These are phyloP conservation scores for Pichia sp. DNA, from an alignment of 1,139 yeast genomes.

Conservation along the genomic window DNA sequence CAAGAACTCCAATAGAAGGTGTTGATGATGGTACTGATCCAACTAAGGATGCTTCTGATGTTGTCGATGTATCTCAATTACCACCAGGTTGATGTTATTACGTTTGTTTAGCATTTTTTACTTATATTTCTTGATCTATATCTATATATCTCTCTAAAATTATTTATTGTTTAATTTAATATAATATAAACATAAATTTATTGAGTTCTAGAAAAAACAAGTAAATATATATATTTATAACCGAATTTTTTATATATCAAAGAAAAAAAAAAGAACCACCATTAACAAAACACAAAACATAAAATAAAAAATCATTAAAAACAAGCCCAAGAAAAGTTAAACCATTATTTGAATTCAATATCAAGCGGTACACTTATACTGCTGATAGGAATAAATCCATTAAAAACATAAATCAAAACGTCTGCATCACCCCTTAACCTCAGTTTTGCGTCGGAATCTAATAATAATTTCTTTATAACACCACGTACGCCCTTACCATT, in stretches of 20 bases:
- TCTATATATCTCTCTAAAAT: not conserved
- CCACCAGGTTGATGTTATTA: slow-evolving; percentile 74
- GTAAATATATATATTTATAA: too few relatives aligned
- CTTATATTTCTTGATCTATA: not conserved
- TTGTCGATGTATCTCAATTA: slow-evolving; percentile 72
- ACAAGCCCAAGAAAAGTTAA: not conserved
- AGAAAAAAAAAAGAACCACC: slow-evolving; percentile 1
- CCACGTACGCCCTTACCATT: slow-evolving; percentile 29
- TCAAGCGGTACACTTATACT: slow-evolving; percentile 29
- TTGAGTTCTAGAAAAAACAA: too few relatives aligned
- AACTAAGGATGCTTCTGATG: slow-evolving; percentile 53
- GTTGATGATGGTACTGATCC: slow-evolving; percentile 38
- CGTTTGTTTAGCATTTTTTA: not conserved
- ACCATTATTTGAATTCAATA: slow-evolving; percentile 13
- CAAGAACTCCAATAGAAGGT: slow-evolving; percentile 78
- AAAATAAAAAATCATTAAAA: not conserved
- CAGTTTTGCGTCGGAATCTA: slow-evolving; percentile 27
- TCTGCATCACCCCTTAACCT: slow-evolving; percentile 30
- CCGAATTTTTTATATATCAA: not conserved
- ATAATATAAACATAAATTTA: too few relatives aligned
- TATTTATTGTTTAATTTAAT: not conserved
- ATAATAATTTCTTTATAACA: slow-evolving; percentile 27
- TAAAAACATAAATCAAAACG: slow-evolving; percentile 26
- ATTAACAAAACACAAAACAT: not conserved
- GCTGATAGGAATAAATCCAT: slow-evolving; percentile 30